Conservation (phyloP, 2,329 filamentous ascomycete genomes). For the Fusarium begoniae region DNA sequence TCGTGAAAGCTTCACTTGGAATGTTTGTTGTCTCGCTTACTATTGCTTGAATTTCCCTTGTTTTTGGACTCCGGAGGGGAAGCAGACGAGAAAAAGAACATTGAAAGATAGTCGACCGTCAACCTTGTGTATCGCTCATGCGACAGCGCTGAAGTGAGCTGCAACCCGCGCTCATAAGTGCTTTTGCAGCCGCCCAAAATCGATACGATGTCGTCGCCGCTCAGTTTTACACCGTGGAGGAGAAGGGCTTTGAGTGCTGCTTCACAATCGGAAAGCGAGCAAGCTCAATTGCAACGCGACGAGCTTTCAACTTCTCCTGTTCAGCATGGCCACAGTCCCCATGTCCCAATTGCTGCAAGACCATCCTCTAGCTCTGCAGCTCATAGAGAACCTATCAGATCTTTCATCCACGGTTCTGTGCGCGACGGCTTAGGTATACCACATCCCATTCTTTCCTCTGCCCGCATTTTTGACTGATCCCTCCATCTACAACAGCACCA, state of each 20-base stretch:
- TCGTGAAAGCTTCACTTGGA: slow-evolving; percentile 30
- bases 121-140: slow-evolving; percentile 25
- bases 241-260: slow-evolving; percentile 53
- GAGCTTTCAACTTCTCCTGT: slow-evolving; percentile 42
- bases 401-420: slow-evolving; percentile 74
- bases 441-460: background rate
- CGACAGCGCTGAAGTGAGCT: slow-evolving; percentile 29
- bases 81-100: background rate
- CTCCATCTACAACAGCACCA: slow-evolving; percentile 50
- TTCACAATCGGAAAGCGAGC: slow-evolving; percentile 43
- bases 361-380: slow-evolving; percentile 52
- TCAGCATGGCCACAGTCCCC: slow-evolving; percentile 19
- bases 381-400: slow-evolving; percentile 74
- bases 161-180: slow-evolving; percentile 29
- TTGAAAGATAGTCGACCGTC: background rate
- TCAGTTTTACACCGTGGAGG: slow-evolving; percentile 60
- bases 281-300: slow-evolving; percentile 35
- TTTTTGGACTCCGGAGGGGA: background rate
- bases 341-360: slow-evolving; percentile 41
- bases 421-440: slow-evolving; percentile 66
- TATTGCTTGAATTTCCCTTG: slow-evolving; percentile 21
- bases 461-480: background rate
- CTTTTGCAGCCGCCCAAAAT: slow-evolving; percentile 21
- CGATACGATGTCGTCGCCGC: slow-evolving; percentile 56
- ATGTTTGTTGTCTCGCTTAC: slow-evolving; percentile 29